phyloP scores from a whole-genome alignment of 2,329 filamentous ascomycete species.

The Aspergillus nomiae region DNA sequence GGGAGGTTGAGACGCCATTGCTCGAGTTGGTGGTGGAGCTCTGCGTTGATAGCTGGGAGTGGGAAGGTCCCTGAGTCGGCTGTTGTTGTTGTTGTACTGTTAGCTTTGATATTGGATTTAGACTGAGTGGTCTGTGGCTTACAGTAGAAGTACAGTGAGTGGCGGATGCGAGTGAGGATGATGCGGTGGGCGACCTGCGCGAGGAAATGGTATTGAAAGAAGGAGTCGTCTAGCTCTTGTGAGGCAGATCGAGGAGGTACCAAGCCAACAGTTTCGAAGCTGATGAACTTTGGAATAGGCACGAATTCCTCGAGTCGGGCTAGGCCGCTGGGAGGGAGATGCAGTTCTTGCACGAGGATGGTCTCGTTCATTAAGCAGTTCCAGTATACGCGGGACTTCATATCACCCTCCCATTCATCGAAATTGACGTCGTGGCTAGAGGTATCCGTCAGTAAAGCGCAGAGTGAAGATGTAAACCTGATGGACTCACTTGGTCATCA shows the following conservation, averaged over 20 bases:
- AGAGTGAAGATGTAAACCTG: neutral
- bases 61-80: conserved; percentile 48
- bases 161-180: conserved; percentile 56
- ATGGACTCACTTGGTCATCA: conserved; percentile 46
- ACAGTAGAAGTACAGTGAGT: conserved; percentile 54
- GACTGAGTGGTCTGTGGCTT: conserved; percentile 10
- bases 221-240: conserved; percentile 53
- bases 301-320: conserved; percentile 55
- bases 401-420: conserved; percentile 57
- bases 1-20: conserved; percentile 58
- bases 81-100: conserved; percentile 19
- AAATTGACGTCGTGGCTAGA: conserved; percentile 43
- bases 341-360: conserved; percentile 57
- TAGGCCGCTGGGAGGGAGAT: conserved; percentile 54
- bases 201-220: conserved; percentile 60
- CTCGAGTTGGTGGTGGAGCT: conserved; percentile 58
- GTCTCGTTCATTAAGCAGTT: conserved; percentile 59
- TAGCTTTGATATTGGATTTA: neutral
- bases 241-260: conserved; percentile 31
- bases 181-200: conserved; percentile 60
- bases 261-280: conserved; percentile 42
- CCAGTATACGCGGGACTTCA: conserved; percentile 59
- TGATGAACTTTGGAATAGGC: conserved; percentile 56
- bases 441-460: conserved; percentile 9
- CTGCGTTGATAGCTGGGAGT: conserved; percentile 51